Conservation (phyloP, 441 rosid genomes). For the Kokia cookei region DNA sequence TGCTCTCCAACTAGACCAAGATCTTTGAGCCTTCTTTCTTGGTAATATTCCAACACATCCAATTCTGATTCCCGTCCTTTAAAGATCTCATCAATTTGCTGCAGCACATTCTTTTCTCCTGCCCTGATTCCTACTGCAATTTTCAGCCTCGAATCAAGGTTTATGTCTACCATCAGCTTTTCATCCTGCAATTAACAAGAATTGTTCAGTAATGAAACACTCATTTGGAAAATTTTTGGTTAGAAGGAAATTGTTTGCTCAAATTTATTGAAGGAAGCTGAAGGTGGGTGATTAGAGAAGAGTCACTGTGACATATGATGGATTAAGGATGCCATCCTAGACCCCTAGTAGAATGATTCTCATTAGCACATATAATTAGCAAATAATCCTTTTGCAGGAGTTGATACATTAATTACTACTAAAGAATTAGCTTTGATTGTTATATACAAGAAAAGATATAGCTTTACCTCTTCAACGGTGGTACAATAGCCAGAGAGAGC, state of each 20-base stretch:
- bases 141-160: constrained; percentile 38
- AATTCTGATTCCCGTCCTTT: constrained; percentile 60
- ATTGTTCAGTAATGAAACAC: not conserved
- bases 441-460: not conserved
- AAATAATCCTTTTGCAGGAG: not conserved
- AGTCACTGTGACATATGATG: not conserved
- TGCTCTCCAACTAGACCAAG: constrained; percentile 92
- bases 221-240: not conserved
- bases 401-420: not conserved
- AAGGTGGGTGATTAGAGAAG: not conserved
- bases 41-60: constrained; percentile 75
- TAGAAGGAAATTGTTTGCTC: not conserved
- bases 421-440: not conserved
- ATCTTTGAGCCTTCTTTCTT: constrained; percentile 79
- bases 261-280: not conserved
- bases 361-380: not conserved
- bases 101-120: constrained; percentile 84
- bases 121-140: constrained; percentile 66
- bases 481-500: constrained; percentile 71
- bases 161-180: constrained; percentile 37
- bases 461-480: constrained; percentile 71
- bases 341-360: not conserved
- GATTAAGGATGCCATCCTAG: not conserved
- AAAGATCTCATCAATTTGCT: constrained; percentile 59
- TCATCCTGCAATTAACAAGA: constrained; percentile 55